Conservation (phyloP, 1,139 yeast species). For the Wickerhamomyces sp. region DNA sequence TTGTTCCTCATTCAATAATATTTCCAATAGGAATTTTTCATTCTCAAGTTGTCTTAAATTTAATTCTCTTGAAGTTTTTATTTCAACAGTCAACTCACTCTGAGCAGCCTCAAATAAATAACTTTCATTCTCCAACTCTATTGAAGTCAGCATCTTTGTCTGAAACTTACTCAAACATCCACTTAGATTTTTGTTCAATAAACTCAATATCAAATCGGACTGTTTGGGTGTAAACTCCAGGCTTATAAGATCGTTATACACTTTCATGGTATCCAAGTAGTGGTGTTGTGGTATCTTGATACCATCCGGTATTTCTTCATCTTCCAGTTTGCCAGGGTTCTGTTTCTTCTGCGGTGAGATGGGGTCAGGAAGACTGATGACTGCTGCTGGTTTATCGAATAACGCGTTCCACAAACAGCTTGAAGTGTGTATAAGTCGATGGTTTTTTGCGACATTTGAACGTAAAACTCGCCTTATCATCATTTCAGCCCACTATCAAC, state of each 20-base stretch:
- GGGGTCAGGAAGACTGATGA: no score
- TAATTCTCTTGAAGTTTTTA: slow-evolving; percentile 65
- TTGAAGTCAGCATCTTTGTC: slow-evolving; percentile 54
- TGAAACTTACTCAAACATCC: slow-evolving; percentile 53
- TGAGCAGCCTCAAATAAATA: slow-evolving; percentile 92
- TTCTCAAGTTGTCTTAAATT: slow-evolving; percentile 67
- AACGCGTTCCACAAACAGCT: no score
- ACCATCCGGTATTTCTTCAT: not conserved
- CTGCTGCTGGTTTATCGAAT: no score
- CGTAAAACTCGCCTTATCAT: no score
- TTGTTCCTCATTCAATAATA: slow-evolving; percentile 64
- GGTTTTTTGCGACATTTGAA: no score
- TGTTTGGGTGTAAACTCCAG: slow-evolving; percentile 47
- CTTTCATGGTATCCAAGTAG: slow-evolving; percentile 27
- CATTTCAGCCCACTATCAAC: no score
- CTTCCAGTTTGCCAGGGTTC: not conserved
- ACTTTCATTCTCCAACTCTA: slow-evolving; percentile 78
- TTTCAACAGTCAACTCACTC: slow-evolving; percentile 73
- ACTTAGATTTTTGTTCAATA: slow-evolving; percentile 46
- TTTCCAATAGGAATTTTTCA: slow-evolving; percentile 61
- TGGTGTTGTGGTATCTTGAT: slow-evolving; percentile 13
- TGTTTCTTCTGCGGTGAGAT: not conserved
- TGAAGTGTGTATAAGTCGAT: no score
- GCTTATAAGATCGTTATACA: slow-evolving; percentile 21
- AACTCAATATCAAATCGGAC: slow-evolving; percentile 45